Evolutionary conservation across 2,329 filamentous ascomycete species (phyloP).

Genomic region (Colletotrichum sansevieriae): DNA sequence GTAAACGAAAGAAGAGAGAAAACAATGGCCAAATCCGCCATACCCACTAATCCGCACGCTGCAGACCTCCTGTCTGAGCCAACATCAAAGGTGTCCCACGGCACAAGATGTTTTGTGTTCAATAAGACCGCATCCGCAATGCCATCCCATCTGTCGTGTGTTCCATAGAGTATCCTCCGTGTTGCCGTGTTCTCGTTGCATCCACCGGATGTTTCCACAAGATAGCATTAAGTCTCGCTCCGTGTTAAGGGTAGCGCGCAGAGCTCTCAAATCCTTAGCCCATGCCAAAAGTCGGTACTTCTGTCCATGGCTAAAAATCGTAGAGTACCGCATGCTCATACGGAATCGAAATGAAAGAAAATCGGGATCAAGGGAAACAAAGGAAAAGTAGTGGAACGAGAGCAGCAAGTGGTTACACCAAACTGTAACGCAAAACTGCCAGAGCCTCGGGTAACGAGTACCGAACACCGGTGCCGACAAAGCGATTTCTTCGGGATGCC

Average conservation of each 20-base stretch:
- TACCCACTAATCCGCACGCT: slow-evolving; percentile 45
- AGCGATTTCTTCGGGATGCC: slow-evolving; percentile 58
- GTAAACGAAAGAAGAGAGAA: slow-evolving; percentile 44
- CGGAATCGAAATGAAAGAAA: slow-evolving; percentile 23
- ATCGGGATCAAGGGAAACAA: slow-evolving; percentile 35
- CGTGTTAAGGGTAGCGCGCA: slow-evolving; percentile 9
- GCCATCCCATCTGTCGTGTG: slow-evolving; percentile 13
- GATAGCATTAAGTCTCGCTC: slow-evolving; percentile 26
- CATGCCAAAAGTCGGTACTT: background rate
- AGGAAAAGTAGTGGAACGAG: slow-evolving; percentile 37
- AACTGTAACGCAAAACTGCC: slow-evolving; percentile 54
- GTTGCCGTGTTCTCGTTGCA: slow-evolving; percentile 21
- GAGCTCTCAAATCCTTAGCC: background rate
- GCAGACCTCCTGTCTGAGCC: slow-evolving; percentile 13
- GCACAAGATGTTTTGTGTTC: slow-evolving; percentile 21
- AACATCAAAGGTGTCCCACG: slow-evolving; percentile 4
- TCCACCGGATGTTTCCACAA: slow-evolving; percentile 7
- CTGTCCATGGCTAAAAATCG: background rate
- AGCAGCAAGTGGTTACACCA: slow-evolving; percentile 36
- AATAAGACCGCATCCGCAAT: slow-evolving; percentile 31
- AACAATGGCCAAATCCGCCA: slow-evolving; percentile 36
- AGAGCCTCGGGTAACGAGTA: slow-evolving; percentile 48
- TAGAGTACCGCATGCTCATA: slow-evolving; percentile 3
- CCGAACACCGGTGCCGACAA: slow-evolving; percentile 24
- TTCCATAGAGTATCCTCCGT: slow-evolving; percentile 10